A percentile compares a stretch with the other conserved stretches of the same genome.
phyloP scores from a whole-genome alignment of 306 rosid genomes.

The Clitoria ternatea region DNA sequence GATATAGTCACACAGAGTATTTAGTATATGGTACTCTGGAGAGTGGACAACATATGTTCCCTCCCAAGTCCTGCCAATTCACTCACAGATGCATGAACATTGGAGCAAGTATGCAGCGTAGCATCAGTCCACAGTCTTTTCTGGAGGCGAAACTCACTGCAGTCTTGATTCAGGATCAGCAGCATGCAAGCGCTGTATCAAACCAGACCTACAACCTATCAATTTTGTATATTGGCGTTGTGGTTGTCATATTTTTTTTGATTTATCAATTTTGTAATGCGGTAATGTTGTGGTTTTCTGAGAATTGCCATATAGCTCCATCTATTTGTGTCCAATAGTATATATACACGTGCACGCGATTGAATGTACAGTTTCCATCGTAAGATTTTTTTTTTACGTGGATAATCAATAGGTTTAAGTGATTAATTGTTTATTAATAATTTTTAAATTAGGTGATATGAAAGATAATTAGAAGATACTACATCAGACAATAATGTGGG shows the following conservation, averaged over 20 bases:
- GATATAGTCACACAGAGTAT: conserved; percentile 8
- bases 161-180: conserved; percentile 31
- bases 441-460: no score
- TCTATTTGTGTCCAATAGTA: conserved; percentile 12
- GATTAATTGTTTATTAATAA: no score
- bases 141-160: conserved; percentile 22
- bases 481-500: no score
- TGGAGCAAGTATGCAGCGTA: conserved; percentile 9
- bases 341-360: neutral
- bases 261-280: conserved; percentile 51
- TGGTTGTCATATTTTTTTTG: conserved; percentile 35
- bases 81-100: conserved; percentile 12
- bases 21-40: conserved; percentile 38
- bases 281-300: conserved; percentile 34
- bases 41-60: neutral
- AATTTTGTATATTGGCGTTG: conserved; percentile 47
- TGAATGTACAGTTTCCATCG: conserved; percentile 12
- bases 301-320: conserved; percentile 14
- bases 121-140: neutral
- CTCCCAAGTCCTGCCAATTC: conserved; percentile 9
- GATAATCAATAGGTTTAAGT: no score
- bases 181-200: conserved; percentile 37
- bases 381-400: neutral
- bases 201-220: conserved; percentile 22
- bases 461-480: no score